These are phyloP conservation scores for Astraeus odoratus DNA, from an alignment of 768 basidiomycete genomes.

Conservation along the genomic window DNA sequence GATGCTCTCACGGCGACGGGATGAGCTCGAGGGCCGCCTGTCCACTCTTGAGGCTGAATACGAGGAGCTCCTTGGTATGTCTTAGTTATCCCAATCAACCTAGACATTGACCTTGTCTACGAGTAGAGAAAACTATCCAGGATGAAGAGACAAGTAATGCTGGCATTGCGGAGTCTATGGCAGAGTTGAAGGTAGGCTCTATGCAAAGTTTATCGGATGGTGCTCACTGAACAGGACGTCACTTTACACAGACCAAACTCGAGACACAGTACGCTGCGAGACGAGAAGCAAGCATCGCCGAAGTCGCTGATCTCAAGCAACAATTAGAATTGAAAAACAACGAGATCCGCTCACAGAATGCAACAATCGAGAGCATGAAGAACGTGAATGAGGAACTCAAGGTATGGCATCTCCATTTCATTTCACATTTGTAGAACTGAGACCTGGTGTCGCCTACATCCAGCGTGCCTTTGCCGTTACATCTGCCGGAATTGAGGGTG, in stretches of 20 bases:
- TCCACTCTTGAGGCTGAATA: slow-evolving; percentile 85
- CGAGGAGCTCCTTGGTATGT: slow-evolving; percentile 89
- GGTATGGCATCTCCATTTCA: slow-evolving; percentile 40
- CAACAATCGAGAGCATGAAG: slow-evolving; percentile 87
- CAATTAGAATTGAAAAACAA: slow-evolving; percentile 80
- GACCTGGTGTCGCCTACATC: slow-evolving; percentile 3
- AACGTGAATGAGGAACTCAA: slow-evolving; percentile 97
- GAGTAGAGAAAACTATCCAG: slow-evolving; percentile 81
- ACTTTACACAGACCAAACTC: slow-evolving; percentile 65
- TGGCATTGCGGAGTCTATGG: slow-evolving; percentile 76
- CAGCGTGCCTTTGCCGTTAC: slow-evolving; percentile 97
- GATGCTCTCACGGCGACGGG: slow-evolving; percentile 69
- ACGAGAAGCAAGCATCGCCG: slow-evolving; percentile 81
- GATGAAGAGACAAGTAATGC: slow-evolving; percentile 84
- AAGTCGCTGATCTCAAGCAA: slow-evolving; percentile 81
- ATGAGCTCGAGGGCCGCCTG: slow-evolving; percentile 83
- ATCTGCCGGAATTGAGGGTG: slow-evolving; percentile 94
- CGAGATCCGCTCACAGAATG: slow-evolving; percentile 79
- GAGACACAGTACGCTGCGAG: slow-evolving; percentile 92
- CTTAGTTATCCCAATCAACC: slow-evolving; percentile 1
- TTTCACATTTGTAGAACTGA: slow-evolving; percentile 6
- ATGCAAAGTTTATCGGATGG: neutral
- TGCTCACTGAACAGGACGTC: slow-evolving; percentile 1
- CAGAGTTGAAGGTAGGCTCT: slow-evolving; percentile 74
- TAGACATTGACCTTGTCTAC: slow-evolving; percentile 6